Base-by-base conservation (phyloP, 768 basidiomycete genomes). In the Termitomyces sp. region DNA sequence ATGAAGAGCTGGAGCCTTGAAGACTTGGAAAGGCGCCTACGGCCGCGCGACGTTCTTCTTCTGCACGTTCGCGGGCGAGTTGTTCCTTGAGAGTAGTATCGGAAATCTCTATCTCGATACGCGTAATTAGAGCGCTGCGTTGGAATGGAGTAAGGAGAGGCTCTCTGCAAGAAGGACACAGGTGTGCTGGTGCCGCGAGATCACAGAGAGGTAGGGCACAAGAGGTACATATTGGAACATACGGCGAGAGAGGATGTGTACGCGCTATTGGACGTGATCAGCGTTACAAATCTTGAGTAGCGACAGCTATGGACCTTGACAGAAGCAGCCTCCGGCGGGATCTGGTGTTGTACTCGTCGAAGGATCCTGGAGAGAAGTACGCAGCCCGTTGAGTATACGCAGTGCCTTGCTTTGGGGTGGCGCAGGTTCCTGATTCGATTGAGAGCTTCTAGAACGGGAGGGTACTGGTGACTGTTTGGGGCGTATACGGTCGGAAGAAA, bases 241-340 rank as follows among this genome's bases (percentile, higher is more conserved):
- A 81, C 18, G 69, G 54, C 4, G 88, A 89, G n/a, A 90, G 71
- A 1, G 69, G 56, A 56, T 90, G 88, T 22, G 73, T 70, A 47
- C 84, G 74, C 2, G 87, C 88, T 88, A 26, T 32, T 43, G 20
- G 32, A 37, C 5, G 14, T n/a, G 16, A 27, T 27, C 14, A 13
- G 16, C 16, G 7, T n/a, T 16, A 27, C 45, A 10, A 20, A 27
- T 37, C 5, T 2, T 12, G 24, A 55, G 33, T 18, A 45, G 26
- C 7, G 6, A 43, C 13, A 27, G 4, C 5, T 30, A 63, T 71
- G 33, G 53, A 84, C 87, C 86, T 73, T 83, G 82, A 63, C 88
- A 90, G 65, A 87, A 89, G 64, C 88, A 90, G 0, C 87, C 86
- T 4, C 84, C 82, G 40, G 79, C 81, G 0, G 84, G 80, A 68